Percentiles rank a stretch among this genome's conserved stretches.
Conservation (phyloP, 352 stramenopile species). For the Elongisporangium undulatum region DNA sequence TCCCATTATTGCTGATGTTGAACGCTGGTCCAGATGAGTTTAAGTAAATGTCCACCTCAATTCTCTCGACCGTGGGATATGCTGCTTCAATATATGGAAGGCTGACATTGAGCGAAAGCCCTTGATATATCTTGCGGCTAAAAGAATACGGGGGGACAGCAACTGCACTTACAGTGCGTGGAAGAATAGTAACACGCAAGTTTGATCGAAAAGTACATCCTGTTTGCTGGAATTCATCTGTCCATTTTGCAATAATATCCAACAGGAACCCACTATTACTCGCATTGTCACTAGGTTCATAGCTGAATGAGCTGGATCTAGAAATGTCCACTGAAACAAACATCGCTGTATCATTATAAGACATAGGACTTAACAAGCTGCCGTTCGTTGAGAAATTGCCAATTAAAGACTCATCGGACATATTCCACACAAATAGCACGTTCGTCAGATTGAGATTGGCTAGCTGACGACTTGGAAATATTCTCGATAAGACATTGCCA, state of each 20-base stretch:
- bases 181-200: constrained; percentile 8
- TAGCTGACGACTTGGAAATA: neutral
- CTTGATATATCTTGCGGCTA: constrained; percentile 16
- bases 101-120: constrained; percentile 9
- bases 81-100: constrained; percentile 7
- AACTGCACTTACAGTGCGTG: constrained; percentile 6
- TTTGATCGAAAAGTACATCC: constrained; percentile 13
- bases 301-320: constrained; percentile 5
- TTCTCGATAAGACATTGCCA: neutral
- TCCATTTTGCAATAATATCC: constrained; percentile 16
- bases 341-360: neutral
- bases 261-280: constrained; percentile 2
- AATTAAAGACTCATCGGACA: neutral
- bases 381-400: neutral
- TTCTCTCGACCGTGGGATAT: constrained; percentile 9
- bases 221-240: neutral
- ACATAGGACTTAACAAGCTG: neutral
- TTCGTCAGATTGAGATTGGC: neutral
- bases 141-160: constrained; percentile 12
- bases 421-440: neutral
- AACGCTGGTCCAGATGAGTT: constrained; percentile 11
- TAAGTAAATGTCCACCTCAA: constrained; percentile 9
- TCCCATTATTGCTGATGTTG: constrained; percentile 1
- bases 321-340: neutral
- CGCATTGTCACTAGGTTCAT: neutral